Evolutionary conservation across 2,329 filamentous ascomycete species (phyloP), one percentile per base, ranked within the genome.

Genomic region (Xylariaceae sp.): DNA sequence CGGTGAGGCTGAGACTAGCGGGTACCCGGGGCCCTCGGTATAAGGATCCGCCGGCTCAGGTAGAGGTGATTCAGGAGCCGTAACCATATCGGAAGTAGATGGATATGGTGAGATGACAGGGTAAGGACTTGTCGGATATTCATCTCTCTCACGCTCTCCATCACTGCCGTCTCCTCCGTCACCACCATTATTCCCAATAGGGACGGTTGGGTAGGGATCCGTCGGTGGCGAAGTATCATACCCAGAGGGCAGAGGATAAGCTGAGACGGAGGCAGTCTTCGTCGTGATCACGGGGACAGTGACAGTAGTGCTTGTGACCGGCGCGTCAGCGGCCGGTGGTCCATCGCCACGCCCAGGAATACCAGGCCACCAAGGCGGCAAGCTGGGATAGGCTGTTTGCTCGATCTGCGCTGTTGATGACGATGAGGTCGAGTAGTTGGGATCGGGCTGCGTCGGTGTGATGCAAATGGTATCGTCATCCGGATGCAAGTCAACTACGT

Each of bases 381-480:
- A n/a, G 20, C n/a, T 22, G 8, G 23, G 17, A 29, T n/a, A 33
- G 23, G 32, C 36, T 12, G 47, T 36, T 6, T 27, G 42, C 21
- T 23, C 27, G 19, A 32, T 37, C 14, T 6, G n/a, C n/a, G n/a
- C n/a, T n/a, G n/a, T n/a, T n/a, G n/a, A n/a, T n/a, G n/a, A n/a
- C n/a, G n/a, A n/a, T n/a, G n/a, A n/a, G n/a, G n/a, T n/a, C n/a
- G n/a, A n/a, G n/a, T n/a, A 12, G 33, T 22, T 35, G 34, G 39
- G 5, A 27, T n/a, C 36, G 32, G 27, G 33, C 37, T 16, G 11
- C 35, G 56, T 52, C 5, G 56, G 57, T n/a, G 57, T 58, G 40
- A 62, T 55, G 42, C 51, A 58, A 34, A 63, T 59, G 48, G 45
- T 48, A 7, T 56, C 49, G 6, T n/a, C n/a, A n/a, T n/a, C n/a